Conservation (phyloP, 1,139 yeast genomes). For the Scheffersomyces titani region DNA sequence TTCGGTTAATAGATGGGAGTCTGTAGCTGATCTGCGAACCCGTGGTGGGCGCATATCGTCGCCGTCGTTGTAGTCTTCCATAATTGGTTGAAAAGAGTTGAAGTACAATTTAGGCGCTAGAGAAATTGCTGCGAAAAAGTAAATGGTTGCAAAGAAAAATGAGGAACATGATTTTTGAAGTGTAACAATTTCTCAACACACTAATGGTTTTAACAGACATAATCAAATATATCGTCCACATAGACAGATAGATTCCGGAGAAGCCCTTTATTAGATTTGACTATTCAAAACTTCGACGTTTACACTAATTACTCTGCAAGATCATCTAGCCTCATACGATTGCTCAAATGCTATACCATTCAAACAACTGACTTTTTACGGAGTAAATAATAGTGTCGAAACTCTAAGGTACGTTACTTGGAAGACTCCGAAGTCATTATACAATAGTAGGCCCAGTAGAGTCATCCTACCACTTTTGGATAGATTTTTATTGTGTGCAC, state of each 20-base stretch:
- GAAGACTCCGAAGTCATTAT: background rate
- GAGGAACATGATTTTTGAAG: background rate
- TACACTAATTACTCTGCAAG: too few relatives aligned
- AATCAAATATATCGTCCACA: too few relatives aligned
- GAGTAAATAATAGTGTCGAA: background rate
- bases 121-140: background rate
- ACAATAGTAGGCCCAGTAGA: background rate
- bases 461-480: background rate
- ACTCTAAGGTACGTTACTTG: background rate
- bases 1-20: slow-evolving; percentile 3
- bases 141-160: background rate
- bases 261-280: too few relatives aligned
- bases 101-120: background rate
- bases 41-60: background rate
- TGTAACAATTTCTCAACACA: background rate
- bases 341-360: too few relatives aligned
- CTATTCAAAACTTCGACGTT: too few relatives aligned
- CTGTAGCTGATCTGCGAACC: background rate
- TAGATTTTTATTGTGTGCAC: too few relatives aligned
- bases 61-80: background rate
- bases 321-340: too few relatives aligned
- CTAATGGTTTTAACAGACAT: too few relatives aligned
- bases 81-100: background rate
- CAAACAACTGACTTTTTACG: too few relatives aligned
- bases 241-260: too few relatives aligned